Percentiles rank a stretch among this genome's conserved stretches.
These are phyloP conservation scores for Alternaria gansuensis DNA, from an alignment of 2,329 filamentous ascomycete genomes.

Conservation along the genomic window DNA sequence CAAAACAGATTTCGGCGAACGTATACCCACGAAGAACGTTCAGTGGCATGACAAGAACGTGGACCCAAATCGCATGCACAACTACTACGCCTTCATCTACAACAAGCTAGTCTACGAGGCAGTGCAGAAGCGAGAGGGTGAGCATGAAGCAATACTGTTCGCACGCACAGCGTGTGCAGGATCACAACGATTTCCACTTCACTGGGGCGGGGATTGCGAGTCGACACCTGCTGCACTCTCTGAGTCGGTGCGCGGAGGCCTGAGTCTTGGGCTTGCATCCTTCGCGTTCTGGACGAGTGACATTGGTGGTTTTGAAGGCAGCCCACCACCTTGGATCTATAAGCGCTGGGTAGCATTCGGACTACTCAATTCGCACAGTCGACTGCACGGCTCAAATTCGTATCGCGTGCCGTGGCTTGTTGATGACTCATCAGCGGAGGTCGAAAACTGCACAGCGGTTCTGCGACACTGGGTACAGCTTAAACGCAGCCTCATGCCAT, in stretches of 20 bases:
- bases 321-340: conserved; percentile 72
- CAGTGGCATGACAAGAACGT: conserved; percentile 68
- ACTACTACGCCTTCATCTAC: conserved; percentile 78
- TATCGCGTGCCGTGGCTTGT: conserved; percentile 81
- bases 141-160: conserved; percentile 69
- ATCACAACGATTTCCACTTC: conserved; percentile 70
- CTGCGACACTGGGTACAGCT: conserved; percentile 63
- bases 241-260: conserved; percentile 72
- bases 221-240: conserved; percentile 77
- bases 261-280: conserved; percentile 70
- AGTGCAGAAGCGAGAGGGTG: conserved; percentile 63
- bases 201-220: conserved; percentile 79
- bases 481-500: conserved; percentile 67
- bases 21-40: conserved; percentile 72
- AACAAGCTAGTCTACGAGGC: conserved; percentile 75
- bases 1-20: conserved; percentile 80
- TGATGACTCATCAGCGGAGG: conserved; percentile 66
- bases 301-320: conserved; percentile 76
- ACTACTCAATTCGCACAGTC: conserved; percentile 73
- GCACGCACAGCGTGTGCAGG: conserved; percentile 73
- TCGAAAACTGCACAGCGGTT: conserved; percentile 61
- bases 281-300: conserved; percentile 76
- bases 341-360: conserved; percentile 83
- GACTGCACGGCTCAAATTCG: conserved; percentile 73
- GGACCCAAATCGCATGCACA: conserved; percentile 76